Evolutionary conservation across 192 early-diverging fungal species (phyloP), one percentile per base, ranked within the genome.

Genomic region (Dissophora globulifera): DNA sequence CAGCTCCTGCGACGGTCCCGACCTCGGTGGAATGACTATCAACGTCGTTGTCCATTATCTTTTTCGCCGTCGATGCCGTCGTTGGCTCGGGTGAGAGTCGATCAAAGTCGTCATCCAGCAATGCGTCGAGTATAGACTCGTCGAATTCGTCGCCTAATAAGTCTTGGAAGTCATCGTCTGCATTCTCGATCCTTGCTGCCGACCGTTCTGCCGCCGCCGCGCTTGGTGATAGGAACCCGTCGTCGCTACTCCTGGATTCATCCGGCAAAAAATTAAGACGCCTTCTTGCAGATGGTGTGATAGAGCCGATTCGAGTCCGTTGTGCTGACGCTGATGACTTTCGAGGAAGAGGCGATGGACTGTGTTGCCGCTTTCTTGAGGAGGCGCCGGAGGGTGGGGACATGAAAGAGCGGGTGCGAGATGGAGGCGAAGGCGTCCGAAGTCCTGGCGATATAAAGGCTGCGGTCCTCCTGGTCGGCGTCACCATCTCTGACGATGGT

Each of bases 341-440:
- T 25, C 52, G 51, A 15, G 72, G 48, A 43, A 76, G 27, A 8
- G 72, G 72, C n/a, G 72, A 76, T 1, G 72, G 72, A 13, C 72
- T 76, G 27, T 76, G 72, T 20, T 76, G 72, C 40, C 72, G 55
- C 47, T 76, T 76, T 41, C 57, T 66, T 13, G 57, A 49, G 1
- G 50, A 60, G 10, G 62, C 32, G 9, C 63, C 63, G 30, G 72
- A 76, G 13, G 72, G 40, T 8, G 72, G 72, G 3, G 72, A 76
- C 62, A 60, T 76, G 58, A 66, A 31, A 23, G 40, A 45, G 10
- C 64, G 47, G 46, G 72, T 49, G n/a, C 63, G 72, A 0, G 57
- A 20, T n/a, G 72, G 72, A 12, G 72, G 72, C 0, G 72, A 76
- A 11, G 72, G 72, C 19, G 72, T 67, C 45, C 52, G 50, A 30